Percentiles rank a stretch among this genome's conserved stretches.
phyloP scores from a whole-genome alignment of 306 rosid genomes.

The Adenanthera pavonina region DNA sequence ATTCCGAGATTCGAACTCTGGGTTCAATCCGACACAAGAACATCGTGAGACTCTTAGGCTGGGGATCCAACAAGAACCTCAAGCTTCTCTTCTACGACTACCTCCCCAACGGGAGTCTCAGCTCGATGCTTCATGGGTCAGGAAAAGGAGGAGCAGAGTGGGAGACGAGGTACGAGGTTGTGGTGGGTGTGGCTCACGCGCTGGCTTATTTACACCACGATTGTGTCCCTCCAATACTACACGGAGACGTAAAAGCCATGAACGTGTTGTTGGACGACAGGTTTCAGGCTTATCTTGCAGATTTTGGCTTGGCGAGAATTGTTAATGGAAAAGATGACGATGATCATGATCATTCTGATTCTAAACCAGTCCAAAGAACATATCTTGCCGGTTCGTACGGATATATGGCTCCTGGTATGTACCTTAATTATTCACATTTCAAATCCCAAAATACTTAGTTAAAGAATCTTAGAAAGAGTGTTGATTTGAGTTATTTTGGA shows the following conservation, averaged over 20 bases:
- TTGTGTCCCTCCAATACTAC: slow-evolving; percentile 82
- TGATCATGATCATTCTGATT: slow-evolving; percentile 1
- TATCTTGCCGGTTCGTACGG: slow-evolving; percentile 97
- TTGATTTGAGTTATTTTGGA: slow-evolving; percentile 20
- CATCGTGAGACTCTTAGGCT: slow-evolving; percentile 84
- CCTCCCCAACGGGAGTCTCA: slow-evolving; percentile 88
- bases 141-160: slow-evolving; percentile 78
- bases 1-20: slow-evolving; percentile 75
- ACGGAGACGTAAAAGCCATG: slow-evolving; percentile 97
- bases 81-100: slow-evolving; percentile 90
- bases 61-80: slow-evolving; percentile 75
- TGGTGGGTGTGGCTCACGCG: slow-evolving; percentile 90
- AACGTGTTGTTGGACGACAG: slow-evolving; percentile 78
- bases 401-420: slow-evolving; percentile 98
- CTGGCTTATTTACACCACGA: slow-evolving; percentile 92
- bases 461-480: too few species aligned
- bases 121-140: slow-evolving; percentile 81
- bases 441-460: background rate
- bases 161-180: slow-evolving; percentile 79
- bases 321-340: slow-evolving; percentile 30
- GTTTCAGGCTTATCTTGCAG: slow-evolving; percentile 84
- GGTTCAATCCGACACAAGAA: slow-evolving; percentile 91
- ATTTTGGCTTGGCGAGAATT: slow-evolving; percentile 82
- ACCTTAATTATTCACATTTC: background rate
- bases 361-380: slow-evolving; percentile 61